phyloP scores from a whole-genome alignment of 352 stramenopile genomes.

The Pseudoperonospora humuli region DNA sequence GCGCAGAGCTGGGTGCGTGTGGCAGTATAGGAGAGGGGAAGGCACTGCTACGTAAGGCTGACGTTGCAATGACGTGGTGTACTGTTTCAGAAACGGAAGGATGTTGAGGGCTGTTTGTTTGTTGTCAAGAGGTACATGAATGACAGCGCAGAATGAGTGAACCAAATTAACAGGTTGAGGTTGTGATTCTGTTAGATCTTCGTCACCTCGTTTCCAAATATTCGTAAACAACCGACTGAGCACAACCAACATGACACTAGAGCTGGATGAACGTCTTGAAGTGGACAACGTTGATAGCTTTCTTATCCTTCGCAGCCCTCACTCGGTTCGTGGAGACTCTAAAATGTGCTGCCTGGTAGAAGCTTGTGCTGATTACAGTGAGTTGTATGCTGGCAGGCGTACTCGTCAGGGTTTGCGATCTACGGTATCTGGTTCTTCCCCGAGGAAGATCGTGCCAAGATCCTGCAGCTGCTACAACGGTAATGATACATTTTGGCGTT shows the following conservation, averaged over 20 bases:
- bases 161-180: background rate
- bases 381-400: slow-evolving; percentile 19
- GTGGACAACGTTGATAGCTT: slow-evolving; percentile 83
- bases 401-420: slow-evolving; percentile 64
- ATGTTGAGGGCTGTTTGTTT: slow-evolving; percentile 80
- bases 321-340: slow-evolving; percentile 25
- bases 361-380: background rate
- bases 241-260: slow-evolving; percentile 81
- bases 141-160: background rate
- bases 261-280: slow-evolving; percentile 58
- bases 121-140: slow-evolving; percentile 62
- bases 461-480: slow-evolving; percentile 62
- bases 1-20: slow-evolving; percentile 73
- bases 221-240: slow-evolving; percentile 87
- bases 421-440: slow-evolving; percentile 86
- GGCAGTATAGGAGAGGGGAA: background rate
- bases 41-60: background rate
- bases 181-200: slow-evolving; percentile 32
- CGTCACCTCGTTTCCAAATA: slow-evolving; percentile 74
- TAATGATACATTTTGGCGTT: slow-evolving; percentile 17
- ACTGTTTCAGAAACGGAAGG: slow-evolving; percentile 68
- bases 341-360: background rate
- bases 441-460: slow-evolving; percentile 77
- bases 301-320: slow-evolving; percentile 70
- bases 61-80: slow-evolving; percentile 4